Evolutionary conservation across 2,329 filamentous ascomycete species (phyloP), one percentile per base, ranked within the genome.

Genomic region (Paracoccidioides lutzii): DNA sequence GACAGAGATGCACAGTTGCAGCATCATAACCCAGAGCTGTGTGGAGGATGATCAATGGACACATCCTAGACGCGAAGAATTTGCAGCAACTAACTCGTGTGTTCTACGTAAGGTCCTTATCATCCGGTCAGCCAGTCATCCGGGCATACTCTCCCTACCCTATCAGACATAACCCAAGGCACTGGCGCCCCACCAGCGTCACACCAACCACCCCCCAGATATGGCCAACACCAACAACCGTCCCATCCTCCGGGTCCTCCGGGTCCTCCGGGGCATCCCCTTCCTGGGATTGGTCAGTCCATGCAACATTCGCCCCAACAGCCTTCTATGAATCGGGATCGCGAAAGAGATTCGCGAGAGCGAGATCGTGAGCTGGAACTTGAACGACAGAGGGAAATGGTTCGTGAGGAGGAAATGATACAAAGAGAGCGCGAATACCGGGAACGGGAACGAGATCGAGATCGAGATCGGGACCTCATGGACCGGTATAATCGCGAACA

Each of bases 401-500:
- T 71, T 57, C 65, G 78, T 62, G 76, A 83, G 67, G 81, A 84
- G 62, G 80, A 83, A 58, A 72, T 78, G 61, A 74, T 71, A 55
- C 78, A 81, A 59, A 73, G 79, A 57, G 79, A 83, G 60, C 75
- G 79, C 49, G 79, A 82, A 58, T 68, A 70, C 53, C 72, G 73
- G 42, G 73, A 71, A 54, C 65, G 71, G 42, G 73, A 71, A 54
- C 65, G 71, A 22, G 22, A 22, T 1, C 22, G 71, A 22, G 22
- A 22, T 1, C 22, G 22, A 40, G 72, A 78, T 58, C 67, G 73
- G 52, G 73, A 75, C 46, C 69, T 82, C 59, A 78, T 82, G 63
- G 83, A 87, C 61, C 79, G 84, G 67, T 84, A 88, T 63, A 78
- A 81, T 57, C 74, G 79, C 60, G 82, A 87, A 35, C 52, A 53